Percentiles rank a stretch among this genome's conserved stretches.
Evolutionary conservation across 371 early-diverging fungal species (phyloP).

Genomic region (Syncephalastrum monosporum): DNA sequence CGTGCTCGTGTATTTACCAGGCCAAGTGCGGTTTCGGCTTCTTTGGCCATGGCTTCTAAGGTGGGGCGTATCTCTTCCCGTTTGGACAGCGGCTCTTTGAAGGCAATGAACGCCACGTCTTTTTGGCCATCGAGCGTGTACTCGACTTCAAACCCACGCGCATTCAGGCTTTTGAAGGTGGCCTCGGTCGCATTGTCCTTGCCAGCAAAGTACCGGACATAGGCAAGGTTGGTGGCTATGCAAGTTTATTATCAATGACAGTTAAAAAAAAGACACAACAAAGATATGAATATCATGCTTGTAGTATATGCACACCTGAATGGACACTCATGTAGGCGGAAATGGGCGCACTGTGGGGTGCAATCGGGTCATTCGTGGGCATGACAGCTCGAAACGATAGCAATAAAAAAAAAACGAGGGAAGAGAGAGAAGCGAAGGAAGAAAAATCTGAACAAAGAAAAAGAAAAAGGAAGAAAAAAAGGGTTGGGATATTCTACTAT

Average conservation of each 20-base stretch:
- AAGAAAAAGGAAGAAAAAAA: no score
- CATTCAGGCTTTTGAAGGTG: slow-evolving; percentile 36
- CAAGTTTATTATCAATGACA: neutral
- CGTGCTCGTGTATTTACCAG: slow-evolving; percentile 24
- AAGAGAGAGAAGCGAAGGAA: no score
- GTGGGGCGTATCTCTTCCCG: slow-evolving; percentile 42
- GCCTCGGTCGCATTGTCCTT: slow-evolving; percentile 37
- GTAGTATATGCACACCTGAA: slow-evolving; percentile 23
- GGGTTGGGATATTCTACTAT: no score
- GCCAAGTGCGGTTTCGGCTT: slow-evolving; percentile 46
- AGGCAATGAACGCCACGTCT: slow-evolving; percentile 22
- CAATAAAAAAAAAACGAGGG: neutral
- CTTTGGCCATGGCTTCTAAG: slow-evolving; percentile 47
- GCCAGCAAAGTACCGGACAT: slow-evolving; percentile 39
- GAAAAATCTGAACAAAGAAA: no score
- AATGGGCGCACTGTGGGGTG: slow-evolving; percentile 41
- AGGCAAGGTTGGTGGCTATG: slow-evolving; percentile 44
- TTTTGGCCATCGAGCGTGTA: slow-evolving; percentile 20
- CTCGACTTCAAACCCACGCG: slow-evolving; percentile 26
- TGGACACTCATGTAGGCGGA: slow-evolving; percentile 51
- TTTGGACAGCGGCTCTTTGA: slow-evolving; percentile 32
- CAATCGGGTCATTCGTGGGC: slow-evolving; percentile 35
- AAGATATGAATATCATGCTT: neutral
- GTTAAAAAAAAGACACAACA: neutral
- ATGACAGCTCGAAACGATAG: slow-evolving; percentile 2